Base-by-base conservation (phyloP, 805 yeast species). In the Candida takata region DNA sequence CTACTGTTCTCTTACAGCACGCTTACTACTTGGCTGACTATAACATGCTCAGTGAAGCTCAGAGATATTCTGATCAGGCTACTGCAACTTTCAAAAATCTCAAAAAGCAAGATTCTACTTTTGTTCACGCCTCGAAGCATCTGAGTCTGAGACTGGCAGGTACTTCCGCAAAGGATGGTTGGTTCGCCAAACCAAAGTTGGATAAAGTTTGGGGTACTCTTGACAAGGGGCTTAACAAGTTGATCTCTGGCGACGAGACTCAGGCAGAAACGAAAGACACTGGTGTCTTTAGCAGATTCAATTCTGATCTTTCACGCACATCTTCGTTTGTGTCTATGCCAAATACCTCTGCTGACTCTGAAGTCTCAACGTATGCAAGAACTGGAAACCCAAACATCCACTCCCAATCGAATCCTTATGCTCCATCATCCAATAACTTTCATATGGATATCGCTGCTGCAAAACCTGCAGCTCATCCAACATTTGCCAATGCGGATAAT, bases 161-260 rank as follows among this genome's bases (percentile, higher is more conserved):
- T 9, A 40, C 63, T 18, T 72, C 70, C 33, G 68, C 72, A 18
- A 49, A 62, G 16, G 74, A 70, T 29, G 70, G 73, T 21, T 88
- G 96, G 97, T 72, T 87, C 44, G 80, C 84, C 11, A 77, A 79
- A 49, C 82, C 81, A 17, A 78, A 74, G 46, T 65, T 85, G 35
- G 95, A 87, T 47, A 81, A 76, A 52, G 79, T 86, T 36, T 85
- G 95, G 95, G 90, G 92, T 9, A 88, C 82, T 29, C 58, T 85
- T 30, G 95, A 85, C 55, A 85, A 85, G 54, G 74, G 84, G 5
- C 76, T 82, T 51, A 79, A 74, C 53, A 79, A 77, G 54, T 77
- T 80, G 57, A 87, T 90, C 39, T 80, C 95, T 27, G 97, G 95
- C 1, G 97, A 90, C 32, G 95, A 83, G 24, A 40, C 34, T 4